Percentiles rank a stretch among this genome's conserved stretches.
These are phyloP conservation scores for Ilex aquifolium DNA, from an alignment of 257 asterid genomes.

Conservation along the genomic window DNA sequence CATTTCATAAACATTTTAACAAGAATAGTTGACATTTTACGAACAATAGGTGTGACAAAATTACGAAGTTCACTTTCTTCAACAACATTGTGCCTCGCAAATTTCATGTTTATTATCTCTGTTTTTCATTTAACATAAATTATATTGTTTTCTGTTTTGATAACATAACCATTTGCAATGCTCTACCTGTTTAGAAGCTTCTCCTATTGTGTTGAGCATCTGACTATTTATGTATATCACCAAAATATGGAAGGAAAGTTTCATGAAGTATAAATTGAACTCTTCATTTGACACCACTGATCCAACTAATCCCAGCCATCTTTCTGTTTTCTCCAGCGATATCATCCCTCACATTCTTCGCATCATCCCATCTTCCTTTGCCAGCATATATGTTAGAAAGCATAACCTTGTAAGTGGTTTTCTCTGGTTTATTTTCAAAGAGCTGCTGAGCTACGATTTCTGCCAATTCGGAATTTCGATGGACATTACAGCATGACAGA, in stretches of 20 bases:
- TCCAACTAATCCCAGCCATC: slow-evolving; percentile 61
- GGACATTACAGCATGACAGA: slow-evolving; percentile 56
- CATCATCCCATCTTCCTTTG: slow-evolving; percentile 68
- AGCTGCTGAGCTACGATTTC: slow-evolving; percentile 36
- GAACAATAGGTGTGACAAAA: too few species aligned
- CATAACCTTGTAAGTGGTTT: slow-evolving; percentile 51
- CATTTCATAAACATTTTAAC: too few species aligned
- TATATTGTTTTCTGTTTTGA: too few species aligned
- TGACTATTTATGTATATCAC: neutral
- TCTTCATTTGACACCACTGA: slow-evolving; percentile 18
- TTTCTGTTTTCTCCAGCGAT: slow-evolving; percentile 31
- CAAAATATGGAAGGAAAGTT: neutral
- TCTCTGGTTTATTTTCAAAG: slow-evolving; percentile 19
- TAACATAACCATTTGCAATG: too few species aligned
- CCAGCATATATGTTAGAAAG: slow-evolving; percentile 64
- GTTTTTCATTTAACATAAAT: too few species aligned
- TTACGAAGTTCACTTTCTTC: too few species aligned
- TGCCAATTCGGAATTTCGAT: slow-evolving; percentile 41
- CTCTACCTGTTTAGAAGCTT: neutral
- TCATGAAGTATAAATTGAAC: slow-evolving; percentile 2
- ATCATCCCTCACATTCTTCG: slow-evolving; percentile 48
- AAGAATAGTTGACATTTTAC: too few species aligned
- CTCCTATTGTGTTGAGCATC: neutral
- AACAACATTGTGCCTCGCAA: too few species aligned
- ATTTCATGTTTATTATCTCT: too few species aligned